These are phyloP conservation scores for Sherardia arvensis DNA, from an alignment of 257 asterid genomes.

Conservation along the genomic window DNA sequence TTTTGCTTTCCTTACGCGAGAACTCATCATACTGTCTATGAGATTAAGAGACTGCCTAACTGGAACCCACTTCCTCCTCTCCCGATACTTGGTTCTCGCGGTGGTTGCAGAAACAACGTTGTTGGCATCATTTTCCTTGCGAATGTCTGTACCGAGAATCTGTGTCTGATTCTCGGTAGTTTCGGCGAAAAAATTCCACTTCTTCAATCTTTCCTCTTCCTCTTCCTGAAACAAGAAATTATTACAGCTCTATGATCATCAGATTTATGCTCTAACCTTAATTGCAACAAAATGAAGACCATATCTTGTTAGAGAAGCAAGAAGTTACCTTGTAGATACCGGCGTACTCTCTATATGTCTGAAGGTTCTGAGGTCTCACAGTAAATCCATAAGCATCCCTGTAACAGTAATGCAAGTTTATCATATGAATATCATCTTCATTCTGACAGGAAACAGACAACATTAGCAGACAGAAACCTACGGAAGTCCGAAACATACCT, in stretches of 20 bases:
- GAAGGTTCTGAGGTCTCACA: constrained; percentile 90
- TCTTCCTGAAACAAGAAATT: constrained; percentile 49
- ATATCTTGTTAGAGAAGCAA: neutral
- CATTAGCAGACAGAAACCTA: neutral
- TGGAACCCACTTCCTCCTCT: constrained; percentile 58
- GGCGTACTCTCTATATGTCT: constrained; percentile 64
- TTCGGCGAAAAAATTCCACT: constrained; percentile 71
- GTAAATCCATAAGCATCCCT: constrained; percentile 98
- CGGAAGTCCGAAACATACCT: constrained; percentile 35
- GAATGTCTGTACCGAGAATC: constrained; percentile 20
- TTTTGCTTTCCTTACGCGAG: constrained; percentile 31
- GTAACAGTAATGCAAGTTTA: constrained; percentile 12
- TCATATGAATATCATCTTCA: neutral
- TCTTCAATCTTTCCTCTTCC: constrained; percentile 71
- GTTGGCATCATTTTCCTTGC: constrained; percentile 20
- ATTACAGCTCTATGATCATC: neutral
- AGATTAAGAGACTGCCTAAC: constrained; percentile 43
- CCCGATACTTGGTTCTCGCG: constrained; percentile 27
- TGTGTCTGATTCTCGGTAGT: constrained; percentile 23
- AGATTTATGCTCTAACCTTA: neutral
- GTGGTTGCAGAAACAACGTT: constrained; percentile 27
- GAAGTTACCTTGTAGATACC: constrained; percentile 64
- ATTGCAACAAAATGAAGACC: neutral
- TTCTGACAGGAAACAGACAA: neutral
- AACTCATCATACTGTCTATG: constrained; percentile 62